These are phyloP conservation scores for Ceratopteris richardii DNA, from an alignment of 75 land plant species.

Conservation along the genomic window DNA sequence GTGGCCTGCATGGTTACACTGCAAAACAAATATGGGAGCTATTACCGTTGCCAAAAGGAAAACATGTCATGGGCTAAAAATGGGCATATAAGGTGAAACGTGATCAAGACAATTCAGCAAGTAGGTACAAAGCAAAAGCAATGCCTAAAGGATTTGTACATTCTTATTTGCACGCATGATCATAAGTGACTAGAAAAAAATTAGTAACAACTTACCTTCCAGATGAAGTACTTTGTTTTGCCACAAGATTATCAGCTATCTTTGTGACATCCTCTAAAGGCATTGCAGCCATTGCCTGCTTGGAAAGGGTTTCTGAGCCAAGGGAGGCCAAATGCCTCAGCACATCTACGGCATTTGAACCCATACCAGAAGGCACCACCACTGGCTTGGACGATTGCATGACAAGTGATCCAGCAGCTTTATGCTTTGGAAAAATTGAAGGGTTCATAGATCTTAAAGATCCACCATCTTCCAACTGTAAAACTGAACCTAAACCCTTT, in stretches of 20 bases:
- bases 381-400: constrained; percentile 24
- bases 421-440: constrained; percentile 4
- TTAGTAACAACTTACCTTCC: not conserved
- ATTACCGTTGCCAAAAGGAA: no score
- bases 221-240: not conserved
- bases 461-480: constrained; percentile 17
- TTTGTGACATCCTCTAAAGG: constrained; percentile 33
- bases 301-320: constrained; percentile 14
- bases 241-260: constrained; percentile 12
- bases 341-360: constrained; percentile 20
- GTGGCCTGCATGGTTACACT: no score
- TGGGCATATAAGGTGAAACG: no score
- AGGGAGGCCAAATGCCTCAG: constrained; percentile 16
- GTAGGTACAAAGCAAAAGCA: no score
- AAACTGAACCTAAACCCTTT: constrained; percentile 14
- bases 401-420: constrained; percentile 2
- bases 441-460: constrained; percentile 21
- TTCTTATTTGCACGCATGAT: no score
- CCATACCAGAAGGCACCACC: constrained; percentile 24
- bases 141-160: no score
- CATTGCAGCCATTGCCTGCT: constrained; percentile 21
- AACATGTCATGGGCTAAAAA: no score
- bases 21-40: no score
- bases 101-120: no score
- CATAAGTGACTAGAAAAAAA: no score